Conservation (phyloP, 2,329 filamentous ascomycete genomes). For the Mollisia scopiformis region DNA sequence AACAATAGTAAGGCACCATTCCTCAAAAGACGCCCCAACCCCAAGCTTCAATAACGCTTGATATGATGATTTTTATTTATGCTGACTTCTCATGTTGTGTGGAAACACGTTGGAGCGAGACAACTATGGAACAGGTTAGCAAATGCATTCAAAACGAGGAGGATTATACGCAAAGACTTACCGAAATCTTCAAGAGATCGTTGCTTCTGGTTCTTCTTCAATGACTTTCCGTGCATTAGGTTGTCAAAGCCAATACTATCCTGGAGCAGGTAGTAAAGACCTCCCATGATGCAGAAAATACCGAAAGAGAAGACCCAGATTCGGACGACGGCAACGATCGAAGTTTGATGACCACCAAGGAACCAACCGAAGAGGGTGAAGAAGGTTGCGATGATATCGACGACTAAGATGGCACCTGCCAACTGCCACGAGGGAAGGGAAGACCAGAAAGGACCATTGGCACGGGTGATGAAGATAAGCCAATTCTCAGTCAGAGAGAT, state of each 20-base stretch:
- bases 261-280: conserved; percentile 78
- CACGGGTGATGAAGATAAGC: conserved; percentile 95
- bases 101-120: conserved; percentile 86
- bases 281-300: conserved; percentile 81
- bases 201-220: conserved; percentile 81
- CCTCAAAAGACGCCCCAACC: neutral
- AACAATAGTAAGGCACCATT: neutral
- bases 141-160: conserved; percentile 4
- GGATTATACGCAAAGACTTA: conserved; percentile 51
- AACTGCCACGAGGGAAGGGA: conserved; percentile 88
- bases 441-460: conserved; percentile 91
- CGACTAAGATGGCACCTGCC: conserved; percentile 73
- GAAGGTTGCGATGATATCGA: conserved; percentile 82
- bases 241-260: conserved; percentile 84
- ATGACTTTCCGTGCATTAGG: conserved; percentile 88
- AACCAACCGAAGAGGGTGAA: conserved; percentile 90
- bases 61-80: conserved; percentile 47
- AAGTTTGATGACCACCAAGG: conserved; percentile 63
- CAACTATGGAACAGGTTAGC: conserved; percentile 66
- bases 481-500: conserved; percentile 93
- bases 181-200: conserved; percentile 86
- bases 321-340: conserved; percentile 83
- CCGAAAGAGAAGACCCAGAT: conserved; percentile 92
- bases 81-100: conserved; percentile 89
- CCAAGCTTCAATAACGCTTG: neutral